Evolutionary conservation across 2,329 filamentous ascomycete genomes (phyloP).

Genomic region (Aspergillus sp.): DNA sequence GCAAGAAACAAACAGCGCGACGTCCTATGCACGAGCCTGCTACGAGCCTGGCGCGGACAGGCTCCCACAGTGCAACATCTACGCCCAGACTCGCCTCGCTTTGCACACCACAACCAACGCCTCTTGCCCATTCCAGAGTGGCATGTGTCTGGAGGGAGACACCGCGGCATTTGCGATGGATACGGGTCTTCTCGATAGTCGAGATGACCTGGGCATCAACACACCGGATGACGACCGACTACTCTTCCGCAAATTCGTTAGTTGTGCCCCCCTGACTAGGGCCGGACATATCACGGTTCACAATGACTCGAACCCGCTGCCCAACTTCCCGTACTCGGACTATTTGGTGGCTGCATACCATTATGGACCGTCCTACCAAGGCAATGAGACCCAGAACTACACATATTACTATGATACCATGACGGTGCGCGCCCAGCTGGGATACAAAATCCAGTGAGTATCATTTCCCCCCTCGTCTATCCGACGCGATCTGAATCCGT

Average conservation of each 20-base stretch:
- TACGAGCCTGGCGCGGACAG: conserved; percentile 15
- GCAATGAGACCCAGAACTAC: neutral
- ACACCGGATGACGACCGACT: conserved; percentile 17
- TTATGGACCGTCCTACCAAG: neutral
- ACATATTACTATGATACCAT: neutral
- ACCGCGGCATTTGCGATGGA: conserved; percentile 7
- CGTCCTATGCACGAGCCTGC: conserved; percentile 8
- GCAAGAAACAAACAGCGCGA: neutral
- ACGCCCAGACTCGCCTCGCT: neutral
- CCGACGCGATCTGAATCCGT: neutral
- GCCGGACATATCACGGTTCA: neutral
- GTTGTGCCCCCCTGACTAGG: conserved; percentile 17
- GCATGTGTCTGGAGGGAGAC: conserved; percentile 2
- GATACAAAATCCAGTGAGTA: neutral
- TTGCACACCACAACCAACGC: conserved; percentile 12
- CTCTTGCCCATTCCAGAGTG: conserved; percentile 13
- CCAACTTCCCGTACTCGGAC: conserved; percentile 1
- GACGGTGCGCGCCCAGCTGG: neutral
- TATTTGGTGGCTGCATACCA: neutral
- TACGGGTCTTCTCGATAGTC: conserved; percentile 22
- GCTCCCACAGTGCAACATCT: neutral
- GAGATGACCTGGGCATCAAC: conserved; percentile 27
- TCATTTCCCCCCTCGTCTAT: neutral
- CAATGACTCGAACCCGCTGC: conserved; percentile 3
- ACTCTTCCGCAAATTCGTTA: conserved; percentile 20